Base-by-base conservation (phyloP, 2,329 filamentous ascomycete genomes). In the Phialocephala subalpina region DNA sequence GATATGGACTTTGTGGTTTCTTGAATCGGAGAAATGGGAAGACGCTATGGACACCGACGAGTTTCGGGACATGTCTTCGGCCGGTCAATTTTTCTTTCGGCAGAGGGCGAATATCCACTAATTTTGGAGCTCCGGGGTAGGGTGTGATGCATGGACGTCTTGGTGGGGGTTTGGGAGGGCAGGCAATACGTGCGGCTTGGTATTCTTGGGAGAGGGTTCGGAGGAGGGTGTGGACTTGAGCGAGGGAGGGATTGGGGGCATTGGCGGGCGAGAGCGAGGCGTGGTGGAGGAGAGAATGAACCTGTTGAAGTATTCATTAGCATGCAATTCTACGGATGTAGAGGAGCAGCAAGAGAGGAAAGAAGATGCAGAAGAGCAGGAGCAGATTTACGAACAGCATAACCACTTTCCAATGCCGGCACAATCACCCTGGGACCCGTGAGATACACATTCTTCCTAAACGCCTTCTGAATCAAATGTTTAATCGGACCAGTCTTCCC, bases 11-110 rank as follows among this genome's bases (percentile, higher is more conserved):
- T 76, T 94, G 90, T 4, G 89, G 88, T 76, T 91, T 92, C 68
- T 80, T 83, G 53, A 90, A 78, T 40, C 92, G 87, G 33, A 95
- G 76, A 73, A 94, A 90, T 0, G 90, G 86, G 27, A 89, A 77
- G 29, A 82, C 83, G 2, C 82, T 81, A 2, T 88, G 82, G 3
- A 85, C 83, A 36, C 84, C 79, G 1, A 93, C 74, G 1, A 79
- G 22, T 40, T 29, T 79, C 0, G 92, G 92, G 2, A 92, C 81
- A 55, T 84, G 82, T 25, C 90, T 84, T 9, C 77, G 78, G 11
- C 84, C 85, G 7, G 78, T 78, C 1, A 92, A 80, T 25, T 80
- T 75, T 1, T 79, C 71, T 1, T 80, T 78, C 0, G 87, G 87
- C 0, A 80, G 81, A 1, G 87, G 85, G 1, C 81, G 82, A 9